phyloP scores from a whole-genome alignment of 495 filamentous ascomycete species.

The Physcia stellaris region DNA sequence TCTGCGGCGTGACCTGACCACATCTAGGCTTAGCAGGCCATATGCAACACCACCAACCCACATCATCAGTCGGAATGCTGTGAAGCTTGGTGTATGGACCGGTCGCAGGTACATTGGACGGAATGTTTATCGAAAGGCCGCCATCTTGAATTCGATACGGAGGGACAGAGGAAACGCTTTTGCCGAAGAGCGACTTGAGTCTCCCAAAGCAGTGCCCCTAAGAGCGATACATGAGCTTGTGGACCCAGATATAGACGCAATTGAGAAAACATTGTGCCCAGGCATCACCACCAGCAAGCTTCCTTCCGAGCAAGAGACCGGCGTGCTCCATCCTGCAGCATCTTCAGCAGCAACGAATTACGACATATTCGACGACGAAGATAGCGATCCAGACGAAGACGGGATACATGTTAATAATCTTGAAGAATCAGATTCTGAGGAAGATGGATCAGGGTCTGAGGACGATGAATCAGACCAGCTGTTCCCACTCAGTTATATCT shows the following conservation, averaged over 20 bases:
- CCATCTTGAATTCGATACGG: slow-evolving; percentile 39
- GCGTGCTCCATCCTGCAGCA: slow-evolving; percentile 25
- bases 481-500: neutral
- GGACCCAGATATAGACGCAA: neutral
- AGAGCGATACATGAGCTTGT: slow-evolving; percentile 9
- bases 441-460: no score
- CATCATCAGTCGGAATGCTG: slow-evolving; percentile 43
- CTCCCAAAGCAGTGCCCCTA: slow-evolving; percentile 5
- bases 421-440: no score
- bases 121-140: slow-evolving; percentile 36
- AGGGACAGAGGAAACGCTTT: slow-evolving; percentile 15
- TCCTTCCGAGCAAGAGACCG: slow-evolving; percentile 17
- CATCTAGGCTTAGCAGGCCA: slow-evolving; percentile 52
- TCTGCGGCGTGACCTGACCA: slow-evolving; percentile 46
- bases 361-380: slow-evolving; percentile 33
- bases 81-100: slow-evolving; percentile 44
- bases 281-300: slow-evolving; percentile 4
- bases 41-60: slow-evolving; percentile 56
- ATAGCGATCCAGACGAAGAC: slow-evolving; percentile 18
- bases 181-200: slow-evolving; percentile 1
- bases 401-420: no score
- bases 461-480: neutral
- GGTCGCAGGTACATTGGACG: slow-evolving; percentile 23
- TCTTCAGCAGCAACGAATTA: slow-evolving; percentile 36
- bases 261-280: slow-evolving; percentile 7